These are phyloP conservation scores for Podaxis sp. DNA, from an alignment of 768 basidiomycete species.

Conservation along the genomic window DNA sequence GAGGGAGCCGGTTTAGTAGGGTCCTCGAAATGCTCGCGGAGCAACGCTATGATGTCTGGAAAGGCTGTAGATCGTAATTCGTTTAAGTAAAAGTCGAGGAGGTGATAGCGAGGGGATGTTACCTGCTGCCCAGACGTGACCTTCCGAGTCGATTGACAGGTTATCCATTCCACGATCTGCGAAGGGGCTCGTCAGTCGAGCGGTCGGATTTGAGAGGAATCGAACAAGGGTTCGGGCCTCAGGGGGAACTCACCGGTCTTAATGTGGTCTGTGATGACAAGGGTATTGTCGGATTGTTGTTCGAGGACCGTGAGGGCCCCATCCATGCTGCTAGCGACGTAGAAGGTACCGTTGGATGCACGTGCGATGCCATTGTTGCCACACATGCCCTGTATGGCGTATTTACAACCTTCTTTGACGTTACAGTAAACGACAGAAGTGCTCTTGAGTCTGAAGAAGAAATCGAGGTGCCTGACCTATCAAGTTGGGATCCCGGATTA, in stretches of 20 bases:
- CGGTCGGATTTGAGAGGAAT: background rate
- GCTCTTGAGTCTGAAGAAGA: constrained; percentile 30
- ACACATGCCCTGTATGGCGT: constrained; percentile 49
- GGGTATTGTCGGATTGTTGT: constrained; percentile 54
- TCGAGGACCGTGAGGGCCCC: constrained; percentile 57
- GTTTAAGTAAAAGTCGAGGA: background rate
- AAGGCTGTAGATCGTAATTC: constrained; percentile 34
- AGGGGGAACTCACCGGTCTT: constrained; percentile 44
- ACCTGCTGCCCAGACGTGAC: constrained; percentile 66
- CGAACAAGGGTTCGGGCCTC: background rate
- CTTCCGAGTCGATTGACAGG: constrained; percentile 55
- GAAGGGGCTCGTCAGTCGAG: constrained; percentile 1
- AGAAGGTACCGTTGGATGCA: constrained; percentile 61
- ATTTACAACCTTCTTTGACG: constrained; percentile 56
- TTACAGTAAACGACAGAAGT: constrained; percentile 69
- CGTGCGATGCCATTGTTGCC: constrained; percentile 63
- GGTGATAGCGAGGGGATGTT: constrained; percentile 13
- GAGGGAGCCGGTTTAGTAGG: constrained; percentile 44
- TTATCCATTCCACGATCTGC: constrained; percentile 61
- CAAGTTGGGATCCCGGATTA: background rate
- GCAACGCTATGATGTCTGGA: constrained; percentile 35
- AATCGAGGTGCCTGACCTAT: constrained; percentile 29
- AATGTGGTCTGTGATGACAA: constrained; percentile 55
- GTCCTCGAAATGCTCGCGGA: constrained; percentile 41
- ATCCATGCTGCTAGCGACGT: constrained; percentile 47